Base-by-base conservation (phyloP, 73 alveolate genomes). In the Paramecium octaurelia region DNA sequence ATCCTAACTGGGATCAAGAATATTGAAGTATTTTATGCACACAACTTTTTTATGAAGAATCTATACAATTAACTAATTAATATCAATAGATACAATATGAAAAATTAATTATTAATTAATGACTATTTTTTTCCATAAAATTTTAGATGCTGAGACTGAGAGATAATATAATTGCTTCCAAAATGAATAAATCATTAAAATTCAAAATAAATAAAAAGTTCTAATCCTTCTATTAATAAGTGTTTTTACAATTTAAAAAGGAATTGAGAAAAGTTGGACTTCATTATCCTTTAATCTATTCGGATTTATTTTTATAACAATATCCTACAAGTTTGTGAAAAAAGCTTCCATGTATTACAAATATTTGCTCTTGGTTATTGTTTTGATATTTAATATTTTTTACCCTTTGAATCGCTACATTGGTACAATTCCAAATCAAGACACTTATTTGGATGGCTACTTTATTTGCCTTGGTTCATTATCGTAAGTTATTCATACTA, bases 1-100 rank as follows among this genome's bases (percentile, higher is more conserved):
- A 89, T 38, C 94, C 90, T 4, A 83, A 89, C 23, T 89, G 94
- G 94, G 94, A 89, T 73, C 29, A 83, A 89, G 94, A 89, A 14
- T 89, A 70, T 71, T 89, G 94, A 89, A 43, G 29, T 16, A 70
- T 23, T 42, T 86, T 7, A n/a, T 18, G 34, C 14, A 54, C 69
- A 54, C 29, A 54, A 54, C 69, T 54, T 54, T 54, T 54, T n/a
- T 54, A n/a, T 54, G 14, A 54, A 48, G 60, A 54, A 1, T 54
- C 2, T 54, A 18, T 54, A n/a, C 12, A 16, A 54, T n/a, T 4
- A 18, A 6, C 34, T 54, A 1, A 18, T 54, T 18, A 18, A 54
- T 54, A 54, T 48, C 14, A 16, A 4, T 3, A 54, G 12, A 48
- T 3, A 12, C 21, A 48, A 48, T 14, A 8, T 7, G 18, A 44